Conservation (phyloP, 768 basidiomycete genomes). For the Tulasnella sp. region DNA sequence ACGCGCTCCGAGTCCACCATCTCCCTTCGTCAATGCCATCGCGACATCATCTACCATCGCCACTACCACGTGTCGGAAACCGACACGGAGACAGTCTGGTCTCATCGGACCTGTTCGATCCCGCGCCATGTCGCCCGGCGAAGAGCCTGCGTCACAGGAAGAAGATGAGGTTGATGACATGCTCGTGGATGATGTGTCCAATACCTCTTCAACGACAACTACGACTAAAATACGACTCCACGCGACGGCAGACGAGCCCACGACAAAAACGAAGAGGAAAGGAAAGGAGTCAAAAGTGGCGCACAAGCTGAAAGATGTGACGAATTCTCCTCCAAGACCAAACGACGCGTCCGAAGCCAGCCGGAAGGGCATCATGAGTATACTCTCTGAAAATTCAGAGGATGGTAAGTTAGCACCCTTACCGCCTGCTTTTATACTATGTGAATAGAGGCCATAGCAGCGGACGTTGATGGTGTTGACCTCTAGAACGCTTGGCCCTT, state of each 20-base stretch:
- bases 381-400: not conserved
- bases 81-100: constrained; percentile 7
- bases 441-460: too few relatives aligned
- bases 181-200: constrained; percentile 10
- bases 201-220: not conserved
- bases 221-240: constrained; percentile 1
- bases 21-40: not conserved
- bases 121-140: not conserved
- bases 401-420: not conserved
- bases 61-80: not conserved
- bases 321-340: constrained; percentile 13
- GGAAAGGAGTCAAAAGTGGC: not conserved
- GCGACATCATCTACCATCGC: not conserved
- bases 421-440: too few relatives aligned
- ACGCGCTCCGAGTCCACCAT: not conserved
- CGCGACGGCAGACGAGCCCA: not conserved
- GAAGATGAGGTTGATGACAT: not conserved
- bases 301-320: constrained; percentile 7
- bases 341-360: not conserved
- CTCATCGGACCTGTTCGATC: constrained; percentile 1
- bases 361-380: constrained; percentile 12
- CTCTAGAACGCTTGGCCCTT: too few relatives aligned
- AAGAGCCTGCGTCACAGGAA: not conserved
- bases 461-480: too few relatives aligned
- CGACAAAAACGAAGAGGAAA: constrained; percentile 9